Evolutionary conservation across 1,284 basidiomycete species (phyloP).

Genomic region (Ganoderma boninense): DNA sequence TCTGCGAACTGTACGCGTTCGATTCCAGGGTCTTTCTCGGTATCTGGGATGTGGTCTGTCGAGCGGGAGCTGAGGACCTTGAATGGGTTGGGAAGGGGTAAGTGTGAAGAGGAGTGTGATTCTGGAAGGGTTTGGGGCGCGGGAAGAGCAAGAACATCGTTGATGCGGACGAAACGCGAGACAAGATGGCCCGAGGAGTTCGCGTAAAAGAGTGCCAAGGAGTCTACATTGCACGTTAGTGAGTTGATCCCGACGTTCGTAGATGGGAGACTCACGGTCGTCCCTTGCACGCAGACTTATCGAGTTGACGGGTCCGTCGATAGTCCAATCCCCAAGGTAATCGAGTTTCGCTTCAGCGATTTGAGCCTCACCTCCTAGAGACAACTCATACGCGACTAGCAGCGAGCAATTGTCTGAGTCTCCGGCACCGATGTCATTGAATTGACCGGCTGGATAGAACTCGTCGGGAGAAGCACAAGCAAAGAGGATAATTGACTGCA

Average conservation of each 20-base stretch:
- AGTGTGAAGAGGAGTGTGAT: slow-evolving; percentile 34
- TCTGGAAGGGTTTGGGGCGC: slow-evolving; percentile 23
- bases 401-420: slow-evolving; percentile 50
- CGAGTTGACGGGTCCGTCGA: slow-evolving; percentile 56
- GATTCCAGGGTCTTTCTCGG: slow-evolving; percentile 19
- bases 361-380: slow-evolving; percentile 44
- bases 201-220: slow-evolving; percentile 37
- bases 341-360: slow-evolving; percentile 51
- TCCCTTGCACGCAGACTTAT: slow-evolving; percentile 53
- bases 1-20: slow-evolving; percentile 31
- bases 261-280: slow-evolving; percentile 50
- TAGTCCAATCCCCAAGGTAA: slow-evolving; percentile 61
- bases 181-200: slow-evolving; percentile 34
- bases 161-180: slow-evolving; percentile 30
- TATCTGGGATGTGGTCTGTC: slow-evolving; percentile 46
- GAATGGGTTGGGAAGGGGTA: slow-evolving; percentile 63
- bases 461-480: slow-evolving; percentile 55
- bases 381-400: slow-evolving; percentile 56
- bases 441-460: slow-evolving; percentile 43
- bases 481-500: slow-evolving; percentile 45
- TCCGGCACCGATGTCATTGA: slow-evolving; percentile 38
- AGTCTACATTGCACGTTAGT: slow-evolving; percentile 24
- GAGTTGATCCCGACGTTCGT: slow-evolving; percentile 19
- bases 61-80: slow-evolving; percentile 56
- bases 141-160: slow-evolving; percentile 20